Conservation (phyloP, 192 early-diverging fungal species). For the Backusella parvicylindrica region DNA sequence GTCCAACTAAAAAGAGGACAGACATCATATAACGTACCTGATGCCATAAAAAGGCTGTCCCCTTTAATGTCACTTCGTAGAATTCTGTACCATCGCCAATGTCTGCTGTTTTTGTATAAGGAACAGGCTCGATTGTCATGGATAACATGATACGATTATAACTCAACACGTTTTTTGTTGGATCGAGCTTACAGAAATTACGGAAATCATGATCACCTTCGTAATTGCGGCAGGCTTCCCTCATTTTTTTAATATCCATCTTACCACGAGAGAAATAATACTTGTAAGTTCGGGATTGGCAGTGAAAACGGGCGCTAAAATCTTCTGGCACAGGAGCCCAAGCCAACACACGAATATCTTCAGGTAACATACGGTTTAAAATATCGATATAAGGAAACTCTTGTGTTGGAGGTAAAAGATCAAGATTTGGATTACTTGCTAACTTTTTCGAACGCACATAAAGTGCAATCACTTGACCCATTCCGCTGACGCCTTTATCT, state of each 20-base stretch:
- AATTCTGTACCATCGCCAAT: slow-evolving; percentile 34
- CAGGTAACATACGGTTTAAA: slow-evolving; percentile 81
- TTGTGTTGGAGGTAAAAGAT: slow-evolving; percentile 9
- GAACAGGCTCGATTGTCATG: slow-evolving; percentile 55
- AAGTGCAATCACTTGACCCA: slow-evolving; percentile 86
- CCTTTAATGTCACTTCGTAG: slow-evolving; percentile 73
- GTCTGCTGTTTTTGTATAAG: slow-evolving; percentile 15
- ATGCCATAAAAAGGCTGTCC: slow-evolving; percentile 95
- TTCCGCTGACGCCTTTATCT: slow-evolving; percentile 85
- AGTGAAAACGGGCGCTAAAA: slow-evolving; percentile 89
- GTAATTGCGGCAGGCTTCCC: slow-evolving; percentile 61
- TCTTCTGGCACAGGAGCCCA: slow-evolving; percentile 77
- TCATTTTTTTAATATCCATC: slow-evolving; percentile 78
- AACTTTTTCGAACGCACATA: slow-evolving; percentile 64
- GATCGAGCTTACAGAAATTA: slow-evolving; percentile 95
- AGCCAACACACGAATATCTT: slow-evolving; percentile 85
- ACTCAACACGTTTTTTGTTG: slow-evolving; percentile 73
- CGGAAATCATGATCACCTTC: slow-evolving; percentile 90
- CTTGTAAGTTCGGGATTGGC: slow-evolving; percentile 79
- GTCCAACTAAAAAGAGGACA: slow-evolving; percentile 82
- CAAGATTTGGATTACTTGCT: neutral
- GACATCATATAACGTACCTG: slow-evolving; percentile 97
- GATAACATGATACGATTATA: slow-evolving; percentile 74
- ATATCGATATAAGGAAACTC: slow-evolving; percentile 83
- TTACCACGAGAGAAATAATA: slow-evolving; percentile 78